Conservation (phyloP, 2,329 filamentous ascomycete species). For the Fusarium brachygibbosum region DNA sequence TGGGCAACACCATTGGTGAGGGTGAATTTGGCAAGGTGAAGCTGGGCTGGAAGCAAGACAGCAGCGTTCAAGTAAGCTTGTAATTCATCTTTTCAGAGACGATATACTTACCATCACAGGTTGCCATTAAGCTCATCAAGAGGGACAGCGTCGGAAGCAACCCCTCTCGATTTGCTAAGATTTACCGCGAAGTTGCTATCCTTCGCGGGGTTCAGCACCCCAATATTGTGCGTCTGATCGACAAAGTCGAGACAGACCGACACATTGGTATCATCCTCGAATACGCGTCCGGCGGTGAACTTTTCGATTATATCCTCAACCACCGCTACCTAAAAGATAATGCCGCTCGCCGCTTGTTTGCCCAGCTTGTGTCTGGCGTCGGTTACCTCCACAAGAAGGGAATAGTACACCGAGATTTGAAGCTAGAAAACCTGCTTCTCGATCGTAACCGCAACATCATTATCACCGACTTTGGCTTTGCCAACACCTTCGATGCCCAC, state of each 20-base stretch:
- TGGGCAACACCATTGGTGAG: conserved; percentile 96
- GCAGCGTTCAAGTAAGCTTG: conserved; percentile 78
- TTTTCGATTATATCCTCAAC: conserved; percentile 98
- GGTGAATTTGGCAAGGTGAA: conserved; percentile 99
- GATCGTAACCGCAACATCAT: conserved; percentile 99
- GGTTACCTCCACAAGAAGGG: conserved; percentile 99
- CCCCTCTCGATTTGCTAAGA: conserved; percentile 91
- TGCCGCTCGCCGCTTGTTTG: conserved; percentile 89
- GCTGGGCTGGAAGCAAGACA: conserved; percentile 97
- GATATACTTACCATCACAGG: conserved; percentile 62
- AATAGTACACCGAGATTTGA: conserved; percentile 96
- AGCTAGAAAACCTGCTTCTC: conserved; percentile 93
- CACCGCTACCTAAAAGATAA: conserved; percentile 97
- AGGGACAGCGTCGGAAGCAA: conserved; percentile 91
- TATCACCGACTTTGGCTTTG: conserved; percentile 99
- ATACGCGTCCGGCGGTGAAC: conserved; percentile 95
- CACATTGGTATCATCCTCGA: conserved; percentile 99
- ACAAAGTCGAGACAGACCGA: conserved; percentile 97
- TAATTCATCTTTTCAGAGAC: background rate
- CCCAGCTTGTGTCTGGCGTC: conserved; percentile 94
- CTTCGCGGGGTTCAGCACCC: conserved; percentile 89
- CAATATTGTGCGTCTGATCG: conserved; percentile 96
- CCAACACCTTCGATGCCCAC: conserved; percentile 92
- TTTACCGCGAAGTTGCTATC: conserved; percentile 96
- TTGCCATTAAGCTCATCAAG: conserved; percentile 98